Percentiles rank a stretch among this genome's conserved stretches.
phyloP scores from a whole-genome alignment of 768 basidiomycete species.

The Suillus subaureus region DNA sequence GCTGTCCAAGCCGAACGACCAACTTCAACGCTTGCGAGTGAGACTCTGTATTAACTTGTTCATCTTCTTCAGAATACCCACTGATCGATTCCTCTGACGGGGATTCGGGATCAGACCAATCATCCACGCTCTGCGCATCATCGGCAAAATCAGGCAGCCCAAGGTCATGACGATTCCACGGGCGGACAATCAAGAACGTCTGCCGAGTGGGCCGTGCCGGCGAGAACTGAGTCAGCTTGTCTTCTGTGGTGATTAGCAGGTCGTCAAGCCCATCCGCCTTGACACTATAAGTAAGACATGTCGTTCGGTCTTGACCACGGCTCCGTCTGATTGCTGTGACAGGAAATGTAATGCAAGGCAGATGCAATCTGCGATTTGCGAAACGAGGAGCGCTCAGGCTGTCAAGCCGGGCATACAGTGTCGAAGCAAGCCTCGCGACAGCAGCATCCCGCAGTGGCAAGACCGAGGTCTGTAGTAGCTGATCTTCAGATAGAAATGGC shows the following conservation, averaged over 20 bases:
- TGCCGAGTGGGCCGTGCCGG: not conserved
- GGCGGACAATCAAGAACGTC: not conserved
- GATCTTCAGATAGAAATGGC: too few relatives aligned
- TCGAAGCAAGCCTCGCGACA: too few relatives aligned
- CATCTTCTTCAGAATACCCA: not conserved
- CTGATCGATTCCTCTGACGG: not conserved
- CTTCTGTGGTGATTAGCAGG: too few relatives aligned
- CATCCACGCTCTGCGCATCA: not conserved
- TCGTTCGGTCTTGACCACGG: too few relatives aligned
- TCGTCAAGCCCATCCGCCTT: too few relatives aligned
- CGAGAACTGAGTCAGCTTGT: not conserved
- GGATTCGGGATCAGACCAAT: not conserved
- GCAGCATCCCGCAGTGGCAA: too few relatives aligned
- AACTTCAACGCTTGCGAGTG: not conserved
- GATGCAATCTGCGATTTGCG: not conserved
- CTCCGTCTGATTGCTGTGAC: too few relatives aligned
- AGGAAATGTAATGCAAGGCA: not conserved
- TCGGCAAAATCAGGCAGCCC: not conserved
- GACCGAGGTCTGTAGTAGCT: too few relatives aligned
- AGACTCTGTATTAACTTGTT: not conserved
- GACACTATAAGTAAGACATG: too few relatives aligned
- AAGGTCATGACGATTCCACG: not conserved
- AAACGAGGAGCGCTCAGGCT: too few relatives aligned
- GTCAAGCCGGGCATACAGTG: too few relatives aligned
- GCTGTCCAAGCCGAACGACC: not conserved